Base-by-base conservation (phyloP, 2,329 filamentous ascomycete genomes). In the Aspergillus sp. region DNA sequence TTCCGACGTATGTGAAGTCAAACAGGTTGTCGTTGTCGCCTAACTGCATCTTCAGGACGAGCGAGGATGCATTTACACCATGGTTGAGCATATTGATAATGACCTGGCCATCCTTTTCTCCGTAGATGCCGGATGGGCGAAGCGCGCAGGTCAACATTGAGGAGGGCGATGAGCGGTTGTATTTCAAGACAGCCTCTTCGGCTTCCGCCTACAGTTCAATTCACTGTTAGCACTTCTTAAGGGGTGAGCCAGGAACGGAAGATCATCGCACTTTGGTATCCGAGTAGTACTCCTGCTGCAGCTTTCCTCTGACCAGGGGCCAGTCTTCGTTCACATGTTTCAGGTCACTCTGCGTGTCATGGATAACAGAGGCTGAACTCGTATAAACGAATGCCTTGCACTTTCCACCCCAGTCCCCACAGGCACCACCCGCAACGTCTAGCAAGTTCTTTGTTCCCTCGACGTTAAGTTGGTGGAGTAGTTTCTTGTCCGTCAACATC, bases 121-220 rank as follows among this genome's bases (percentile, higher is more conserved):
- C 93, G 70, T 96, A 91, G 73, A 98, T 96, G 64, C 91, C 91
- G 12, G 91, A 89, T 6, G 93, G 91, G 15, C 95, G 90, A 63
- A 98, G 83, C 30, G 92, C 82, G 68, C 85, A 85, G n/a, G 92
- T 96, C 9, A 90, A 80, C 74, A 96, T 86, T 44, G 79, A 78
- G 51, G 80, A 78, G 55, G 69, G 82, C 65, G 67, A 80, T 51
- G 78, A 64, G 60, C 87, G 85, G 81, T 91, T 95, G 68, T 89
- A 89, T 52, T 85, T 80, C 54, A 97, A 80, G 64, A 96, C 91
- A 53, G 92, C 79, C 60, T 87, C 81, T 80, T 98, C 93, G 48
- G 93, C 93, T 60, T 89, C 82, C 56, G 90, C 89, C 89, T 85
- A 59, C 6, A 7, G 34, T 13, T 47, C 45, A 37, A 57, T 12